These are phyloP conservation scores for Leccinum boreale DNA, from an alignment of 768 basidiomycete species.

Conservation along the genomic window DNA sequence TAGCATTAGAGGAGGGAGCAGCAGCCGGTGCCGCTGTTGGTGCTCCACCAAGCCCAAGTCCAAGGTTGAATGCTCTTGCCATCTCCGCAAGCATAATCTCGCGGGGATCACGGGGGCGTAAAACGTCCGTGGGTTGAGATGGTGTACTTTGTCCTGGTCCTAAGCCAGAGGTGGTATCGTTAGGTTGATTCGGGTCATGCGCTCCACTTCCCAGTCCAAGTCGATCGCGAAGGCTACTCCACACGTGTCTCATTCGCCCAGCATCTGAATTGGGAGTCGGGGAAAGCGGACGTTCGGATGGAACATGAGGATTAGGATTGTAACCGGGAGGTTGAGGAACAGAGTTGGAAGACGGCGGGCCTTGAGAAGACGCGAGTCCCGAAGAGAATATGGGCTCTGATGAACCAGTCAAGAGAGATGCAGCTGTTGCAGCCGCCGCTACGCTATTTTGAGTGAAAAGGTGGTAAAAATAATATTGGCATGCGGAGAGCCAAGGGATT, in stretches of 20 bases:
- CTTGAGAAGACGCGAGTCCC: constrained; percentile 42
- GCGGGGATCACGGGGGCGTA: constrained; percentile 44
- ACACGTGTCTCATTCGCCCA: constrained; percentile 57
- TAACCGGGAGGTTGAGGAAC: constrained; percentile 9
- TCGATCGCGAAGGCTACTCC: constrained; percentile 67
- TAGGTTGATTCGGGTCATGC: constrained; percentile 12
- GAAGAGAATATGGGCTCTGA: constrained; percentile 63
- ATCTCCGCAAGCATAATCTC: constrained; percentile 78
- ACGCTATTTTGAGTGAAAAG: constrained; percentile 46
- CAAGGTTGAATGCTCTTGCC: constrained; percentile 76
- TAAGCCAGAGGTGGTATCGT: constrained; percentile 3
- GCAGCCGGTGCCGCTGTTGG: constrained; percentile 4
- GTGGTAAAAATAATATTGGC: neutral
- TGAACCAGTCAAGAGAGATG: constrained; percentile 74
- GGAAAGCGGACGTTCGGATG: constrained; percentile 36
- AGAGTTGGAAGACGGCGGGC: constrained; percentile 12
- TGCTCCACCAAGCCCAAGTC: constrained; percentile 48
- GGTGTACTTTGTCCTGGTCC: constrained; percentile 6
- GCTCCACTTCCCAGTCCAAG: constrained; percentile 46
- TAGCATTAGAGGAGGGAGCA: constrained; percentile 3
- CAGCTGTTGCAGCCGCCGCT: constrained; percentile 89
- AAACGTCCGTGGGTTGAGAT: constrained; percentile 9
- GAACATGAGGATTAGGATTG: constrained; percentile 14
- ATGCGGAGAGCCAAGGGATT: neutral
- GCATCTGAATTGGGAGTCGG: constrained; percentile 39